phyloP scores from a whole-genome alignment of 2,329 filamentous ascomycete species.

The Fusarium agapanthi region DNA sequence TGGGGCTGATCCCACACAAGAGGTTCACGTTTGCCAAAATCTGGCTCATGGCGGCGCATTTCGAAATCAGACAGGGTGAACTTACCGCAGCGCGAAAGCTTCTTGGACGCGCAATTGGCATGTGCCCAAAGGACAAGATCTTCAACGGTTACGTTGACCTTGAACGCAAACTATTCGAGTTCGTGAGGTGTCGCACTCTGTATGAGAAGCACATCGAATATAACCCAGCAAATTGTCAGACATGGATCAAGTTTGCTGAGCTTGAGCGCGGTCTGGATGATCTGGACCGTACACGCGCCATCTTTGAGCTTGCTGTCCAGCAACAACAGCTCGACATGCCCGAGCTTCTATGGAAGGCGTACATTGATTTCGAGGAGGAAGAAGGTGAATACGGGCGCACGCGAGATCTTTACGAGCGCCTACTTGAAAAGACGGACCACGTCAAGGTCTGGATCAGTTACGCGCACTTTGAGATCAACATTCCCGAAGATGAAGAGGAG shows the following conservation, averaged over 20 bases:
- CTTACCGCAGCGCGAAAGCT: conserved; percentile 85
- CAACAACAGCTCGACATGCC: conserved; percentile 94
- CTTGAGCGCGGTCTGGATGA: conserved; percentile 93
- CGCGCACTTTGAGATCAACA: conserved; percentile 97
- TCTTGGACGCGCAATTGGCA: conserved; percentile 87
- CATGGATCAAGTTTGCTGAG: conserved; percentile 97
- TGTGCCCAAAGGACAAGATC: conserved; percentile 94
- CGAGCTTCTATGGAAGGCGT: conserved; percentile 95
- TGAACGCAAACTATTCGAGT: conserved; percentile 94
- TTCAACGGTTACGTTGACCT: conserved; percentile 94
- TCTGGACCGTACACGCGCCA: conserved; percentile 83
- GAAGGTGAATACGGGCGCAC: conserved; percentile 90
- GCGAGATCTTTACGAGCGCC: conserved; percentile 83
- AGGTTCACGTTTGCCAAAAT: conserved; percentile 98
- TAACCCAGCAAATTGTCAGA: conserved; percentile 88
- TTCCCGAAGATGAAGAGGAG: conserved; percentile 76
- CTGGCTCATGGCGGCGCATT: conserved; percentile 93
- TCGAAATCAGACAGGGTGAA: conserved; percentile 88
- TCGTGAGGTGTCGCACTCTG: conserved; percentile 86
- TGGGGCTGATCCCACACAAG: conserved; percentile 91
- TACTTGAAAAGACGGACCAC: conserved; percentile 94
- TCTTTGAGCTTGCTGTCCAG: conserved; percentile 88
- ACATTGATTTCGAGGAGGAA: conserved; percentile 98
- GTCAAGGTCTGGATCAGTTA: conserved; percentile 99
- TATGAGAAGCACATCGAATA: conserved; percentile 95